phyloP scores from a whole-genome alignment of 768 basidiomycete species.

The Postia placenta region DNA sequence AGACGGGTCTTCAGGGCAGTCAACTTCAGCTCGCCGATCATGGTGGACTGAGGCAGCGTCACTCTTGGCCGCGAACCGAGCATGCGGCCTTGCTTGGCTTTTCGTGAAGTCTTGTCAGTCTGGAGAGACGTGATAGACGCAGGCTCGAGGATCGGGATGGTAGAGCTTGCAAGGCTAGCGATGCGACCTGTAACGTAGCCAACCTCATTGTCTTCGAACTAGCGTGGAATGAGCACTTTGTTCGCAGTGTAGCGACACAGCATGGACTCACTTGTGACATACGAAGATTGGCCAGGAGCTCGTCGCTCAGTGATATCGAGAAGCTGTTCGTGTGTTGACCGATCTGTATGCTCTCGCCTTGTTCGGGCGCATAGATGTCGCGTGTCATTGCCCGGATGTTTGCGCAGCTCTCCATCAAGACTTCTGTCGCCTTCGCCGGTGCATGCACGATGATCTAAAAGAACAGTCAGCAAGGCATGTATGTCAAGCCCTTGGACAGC shows the following conservation, averaged over 20 bases:
- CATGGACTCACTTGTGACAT: constrained; percentile 73
- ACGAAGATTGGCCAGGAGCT: constrained; percentile 68
- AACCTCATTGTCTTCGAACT: constrained; percentile 99
- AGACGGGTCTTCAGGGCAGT: constrained; percentile 83
- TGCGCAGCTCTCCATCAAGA: constrained; percentile 74
- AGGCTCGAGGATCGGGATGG: constrained; percentile 84
- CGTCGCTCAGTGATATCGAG: constrained; percentile 90
- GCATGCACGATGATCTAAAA: constrained; percentile 86
- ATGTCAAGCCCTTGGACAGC: neutral
- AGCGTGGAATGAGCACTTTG: neutral
- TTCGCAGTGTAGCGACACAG: neutral
- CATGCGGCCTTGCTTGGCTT: constrained; percentile 31
- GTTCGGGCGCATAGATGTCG: constrained; percentile 77
- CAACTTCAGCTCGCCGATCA: constrained; percentile 96
- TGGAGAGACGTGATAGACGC: constrained; percentile 23
- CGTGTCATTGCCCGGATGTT: constrained; percentile 87
- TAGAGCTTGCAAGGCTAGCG: constrained; percentile 77
- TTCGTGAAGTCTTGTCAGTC: constrained; percentile 1
- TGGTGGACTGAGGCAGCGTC: constrained; percentile 79
- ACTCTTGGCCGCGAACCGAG: constrained; percentile 64
- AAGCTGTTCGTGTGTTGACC: constrained; percentile 96
- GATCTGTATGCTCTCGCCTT: constrained; percentile 79
- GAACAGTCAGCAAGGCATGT: neutral
- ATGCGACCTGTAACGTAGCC: constrained; percentile 90
- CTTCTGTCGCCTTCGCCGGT: constrained; percentile 53